Percentiles rank a stretch among this genome's conserved stretches.
These are phyloP conservation scores for Agastache rugosa DNA, from an alignment of 257 asterid genomes.

Conservation along the genomic window DNA sequence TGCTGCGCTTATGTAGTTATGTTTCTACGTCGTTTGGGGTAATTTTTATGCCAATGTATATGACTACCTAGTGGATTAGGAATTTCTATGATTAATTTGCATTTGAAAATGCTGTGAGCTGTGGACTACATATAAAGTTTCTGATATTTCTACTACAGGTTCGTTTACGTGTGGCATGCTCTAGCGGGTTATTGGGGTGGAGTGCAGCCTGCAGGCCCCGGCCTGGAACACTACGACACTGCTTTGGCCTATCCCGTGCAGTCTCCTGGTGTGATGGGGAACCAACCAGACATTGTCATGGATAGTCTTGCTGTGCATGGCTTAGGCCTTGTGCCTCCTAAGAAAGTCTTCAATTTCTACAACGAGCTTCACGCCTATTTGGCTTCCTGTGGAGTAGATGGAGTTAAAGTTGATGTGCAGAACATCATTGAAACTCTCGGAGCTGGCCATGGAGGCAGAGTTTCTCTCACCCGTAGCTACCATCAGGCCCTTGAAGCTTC, in stretches of 20 bases:
- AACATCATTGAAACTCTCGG: slow-evolving; percentile 97
- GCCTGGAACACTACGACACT: slow-evolving; percentile 86
- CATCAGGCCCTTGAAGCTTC: slow-evolving; percentile 96
- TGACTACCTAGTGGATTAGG: background rate
- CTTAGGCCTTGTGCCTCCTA: slow-evolving; percentile 88
- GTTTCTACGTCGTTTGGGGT: background rate
- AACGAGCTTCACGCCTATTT: slow-evolving; percentile 92
- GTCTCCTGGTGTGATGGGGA: slow-evolving; percentile 90
- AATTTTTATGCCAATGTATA: slow-evolving; percentile 3
- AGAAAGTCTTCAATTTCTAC: slow-evolving; percentile 86
- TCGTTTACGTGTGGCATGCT: slow-evolving; percentile 91
- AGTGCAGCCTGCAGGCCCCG: slow-evolving; percentile 87
- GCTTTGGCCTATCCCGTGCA: slow-evolving; percentile 88
- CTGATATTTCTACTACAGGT: slow-evolving; percentile 42
- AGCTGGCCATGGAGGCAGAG: slow-evolving; percentile 97
- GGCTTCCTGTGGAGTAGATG: slow-evolving; percentile 94
- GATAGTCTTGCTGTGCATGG: slow-evolving; percentile 96
- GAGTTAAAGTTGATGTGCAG: slow-evolving; percentile 98
- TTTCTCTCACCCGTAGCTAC: slow-evolving; percentile 87
- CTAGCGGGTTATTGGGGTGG: slow-evolving; percentile 99
- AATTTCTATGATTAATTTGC: background rate
- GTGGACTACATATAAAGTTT: background rate
- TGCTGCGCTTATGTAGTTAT: background rate
- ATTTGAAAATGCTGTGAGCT: background rate
- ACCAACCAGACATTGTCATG: slow-evolving; percentile 97